Conservation (phyloP, 2,329 filamentous ascomycete species). For the Clarireedia paspali region DNA sequence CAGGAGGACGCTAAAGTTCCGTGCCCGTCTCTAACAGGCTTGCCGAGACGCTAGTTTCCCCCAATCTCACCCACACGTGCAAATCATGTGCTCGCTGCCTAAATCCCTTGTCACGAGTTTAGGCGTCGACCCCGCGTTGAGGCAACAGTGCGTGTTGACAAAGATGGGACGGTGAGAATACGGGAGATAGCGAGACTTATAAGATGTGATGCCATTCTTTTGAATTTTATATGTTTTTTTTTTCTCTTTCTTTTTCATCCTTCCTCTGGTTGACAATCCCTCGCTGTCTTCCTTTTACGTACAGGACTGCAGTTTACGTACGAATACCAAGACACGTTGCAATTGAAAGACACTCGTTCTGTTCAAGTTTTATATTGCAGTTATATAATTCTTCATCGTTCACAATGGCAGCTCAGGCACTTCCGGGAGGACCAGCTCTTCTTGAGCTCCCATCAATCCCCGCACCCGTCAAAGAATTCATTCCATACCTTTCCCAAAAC, state of each 20-base stretch:
- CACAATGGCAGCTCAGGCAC: background rate
- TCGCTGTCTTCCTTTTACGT: no score
- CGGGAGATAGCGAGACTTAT: background rate
- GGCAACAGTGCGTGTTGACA: background rate
- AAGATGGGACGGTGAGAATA: background rate
- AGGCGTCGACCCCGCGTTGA: background rate
- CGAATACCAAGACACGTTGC: background rate
- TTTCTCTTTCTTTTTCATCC: no score
- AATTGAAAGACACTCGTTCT: background rate
- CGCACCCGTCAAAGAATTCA: conserved; percentile 24
- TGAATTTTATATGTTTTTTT: no score
- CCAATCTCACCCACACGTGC: background rate
- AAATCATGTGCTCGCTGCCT: background rate
- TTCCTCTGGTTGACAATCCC: no score
- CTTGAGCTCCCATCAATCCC: conserved; percentile 23
- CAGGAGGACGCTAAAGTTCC: background rate
- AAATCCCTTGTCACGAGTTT: background rate
- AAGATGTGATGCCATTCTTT: background rate
- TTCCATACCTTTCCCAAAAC: conserved; percentile 46
- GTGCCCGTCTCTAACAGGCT: background rate
- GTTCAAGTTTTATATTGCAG: background rate
- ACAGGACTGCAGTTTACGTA: no score
- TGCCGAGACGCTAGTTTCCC: background rate
- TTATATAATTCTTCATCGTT: background rate
- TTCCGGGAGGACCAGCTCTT: background rate